Evolutionary conservation across 108 stramenopile species (phyloP), one percentile per base, ranked within the genome.

Genomic region (Nitzschia putrida): DNA sequence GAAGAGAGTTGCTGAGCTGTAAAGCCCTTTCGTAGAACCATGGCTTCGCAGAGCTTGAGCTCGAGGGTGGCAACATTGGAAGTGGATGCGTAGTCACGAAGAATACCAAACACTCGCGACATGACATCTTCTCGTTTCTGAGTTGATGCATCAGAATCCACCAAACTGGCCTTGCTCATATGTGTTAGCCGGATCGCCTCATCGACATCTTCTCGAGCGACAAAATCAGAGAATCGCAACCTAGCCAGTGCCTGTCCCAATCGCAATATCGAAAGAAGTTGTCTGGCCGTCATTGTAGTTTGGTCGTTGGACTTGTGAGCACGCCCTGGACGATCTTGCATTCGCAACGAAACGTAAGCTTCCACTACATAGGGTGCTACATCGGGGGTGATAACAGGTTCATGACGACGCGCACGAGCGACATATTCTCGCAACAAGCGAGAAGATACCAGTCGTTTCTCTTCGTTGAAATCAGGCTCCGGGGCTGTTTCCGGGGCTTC

Each of bases 131-230:
- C 66, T 39, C 22, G 56, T 61, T 23, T 61, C 58, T 61, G 72
- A 55, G 21, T 57, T 12, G 45, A 40, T 22, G 66, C 52, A 16
- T 78, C 64, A 16, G 78, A 56, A 42, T 86, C 86, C 52, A 61
- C 57, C 44, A 91, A 58, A 72, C 83, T 89, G 1, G 91, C 83
- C 79, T 93, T 89, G 68, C 83, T 93, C 95, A 96, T 85, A 81
- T 93, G 89, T 21, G 92, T 94, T 41, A 94, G 68, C 25, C 99
- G 96, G 68, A 98, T 97, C 12, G 99, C 97, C 80, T 99, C 99
- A 69, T 97, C 92, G 0, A 99, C 97, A 70, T 99, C 99, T 56
- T 96, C 94, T 22, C 92, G 82, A n/a, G 91, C 93, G 0, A 99
- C 96, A 23, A 73, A 89, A 41, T 93, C 92, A 23, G 86, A 85